phyloP scores from a whole-genome alignment of 352 stramenopile genomes.

The Globisporangium iwayamae region DNA sequence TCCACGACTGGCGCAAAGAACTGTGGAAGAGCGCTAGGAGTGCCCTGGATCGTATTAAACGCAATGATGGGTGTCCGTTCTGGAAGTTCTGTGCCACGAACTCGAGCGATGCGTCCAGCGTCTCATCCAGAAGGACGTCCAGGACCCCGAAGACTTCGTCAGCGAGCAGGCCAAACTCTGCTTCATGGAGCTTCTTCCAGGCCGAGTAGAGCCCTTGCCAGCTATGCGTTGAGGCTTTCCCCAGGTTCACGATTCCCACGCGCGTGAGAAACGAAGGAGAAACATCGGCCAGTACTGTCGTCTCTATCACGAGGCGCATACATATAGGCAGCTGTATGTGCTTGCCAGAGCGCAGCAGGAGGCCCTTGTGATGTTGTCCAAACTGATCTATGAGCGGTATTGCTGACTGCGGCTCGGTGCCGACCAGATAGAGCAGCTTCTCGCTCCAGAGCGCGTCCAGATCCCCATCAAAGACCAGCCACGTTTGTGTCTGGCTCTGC shows the following conservation, averaged over 20 bases:
- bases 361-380: constrained; percentile 12
- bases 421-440: constrained; percentile 34
- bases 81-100: constrained; percentile 50
- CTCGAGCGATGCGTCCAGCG: constrained; percentile 30
- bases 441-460: constrained; percentile 44
- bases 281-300: constrained; percentile 35
- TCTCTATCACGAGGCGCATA: constrained; percentile 53
- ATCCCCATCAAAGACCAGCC: constrained; percentile 68
- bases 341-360: constrained; percentile 41
- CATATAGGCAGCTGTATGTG: constrained; percentile 27
- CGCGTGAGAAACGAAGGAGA: constrained; percentile 54
- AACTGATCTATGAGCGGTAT: too few relatives aligned
- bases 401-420: constrained; percentile 4
- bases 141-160: constrained; percentile 48
- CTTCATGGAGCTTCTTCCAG: constrained; percentile 38
- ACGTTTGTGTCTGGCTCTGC: constrained; percentile 32
- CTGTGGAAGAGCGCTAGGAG: constrained; percentile 54
- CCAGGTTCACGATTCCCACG: constrained; percentile 39
- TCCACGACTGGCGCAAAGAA: constrained; percentile 43
- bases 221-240: background rate
- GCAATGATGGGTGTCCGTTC: constrained; percentile 12
- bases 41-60: constrained; percentile 17
- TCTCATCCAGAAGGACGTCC: constrained; percentile 35
- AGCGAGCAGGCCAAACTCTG: constrained; percentile 26
- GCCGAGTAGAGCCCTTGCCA: constrained; percentile 32